phyloP scores from a whole-genome alignment of 129 eudicot species.

The Lonicera japonica region DNA sequence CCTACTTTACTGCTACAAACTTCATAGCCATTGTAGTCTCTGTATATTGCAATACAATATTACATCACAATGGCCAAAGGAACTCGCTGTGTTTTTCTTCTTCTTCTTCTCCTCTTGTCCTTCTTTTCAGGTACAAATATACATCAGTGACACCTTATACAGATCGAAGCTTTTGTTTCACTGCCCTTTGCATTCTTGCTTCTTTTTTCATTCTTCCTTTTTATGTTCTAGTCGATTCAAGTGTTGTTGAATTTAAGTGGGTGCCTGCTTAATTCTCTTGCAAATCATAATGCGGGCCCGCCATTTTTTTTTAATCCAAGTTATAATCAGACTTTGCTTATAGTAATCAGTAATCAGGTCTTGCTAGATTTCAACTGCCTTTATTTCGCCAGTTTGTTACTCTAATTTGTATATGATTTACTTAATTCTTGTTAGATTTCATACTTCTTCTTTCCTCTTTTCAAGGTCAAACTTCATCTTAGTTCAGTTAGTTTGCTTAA shows the following conservation, averaged over 20 bases:
- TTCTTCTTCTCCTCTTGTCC: constrained; percentile 26
- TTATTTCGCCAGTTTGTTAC: too few relatives aligned
- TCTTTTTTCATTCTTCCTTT: neutral
- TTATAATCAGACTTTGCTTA: neutral
- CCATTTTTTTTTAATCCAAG: neutral
- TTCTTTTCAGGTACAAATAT: constrained; percentile 35
- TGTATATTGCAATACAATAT: too few relatives aligned
- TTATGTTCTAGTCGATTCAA: neutral
- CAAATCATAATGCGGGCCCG: neutral
- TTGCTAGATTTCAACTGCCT: too few relatives aligned
- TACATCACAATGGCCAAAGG: constrained; percentile 24
- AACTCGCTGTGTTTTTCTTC: constrained; percentile 22
- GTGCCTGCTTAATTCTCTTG: neutral
- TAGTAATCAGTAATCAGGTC: too few relatives aligned
- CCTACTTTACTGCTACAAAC: neutral
- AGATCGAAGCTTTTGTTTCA: neutral
- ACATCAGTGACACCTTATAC: neutral
- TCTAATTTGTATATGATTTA: too few relatives aligned
- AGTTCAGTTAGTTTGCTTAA: too few relatives aligned
- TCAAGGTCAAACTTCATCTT: too few relatives aligned
- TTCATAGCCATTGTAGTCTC: neutral
- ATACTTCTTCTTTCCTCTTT: too few relatives aligned
- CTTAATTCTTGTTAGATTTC: too few relatives aligned
- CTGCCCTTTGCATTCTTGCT: neutral
- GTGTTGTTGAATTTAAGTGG: neutral